phyloP scores from a whole-genome alignment of 257 asterid species.

The Nicotiana obtusifolia region DNA sequence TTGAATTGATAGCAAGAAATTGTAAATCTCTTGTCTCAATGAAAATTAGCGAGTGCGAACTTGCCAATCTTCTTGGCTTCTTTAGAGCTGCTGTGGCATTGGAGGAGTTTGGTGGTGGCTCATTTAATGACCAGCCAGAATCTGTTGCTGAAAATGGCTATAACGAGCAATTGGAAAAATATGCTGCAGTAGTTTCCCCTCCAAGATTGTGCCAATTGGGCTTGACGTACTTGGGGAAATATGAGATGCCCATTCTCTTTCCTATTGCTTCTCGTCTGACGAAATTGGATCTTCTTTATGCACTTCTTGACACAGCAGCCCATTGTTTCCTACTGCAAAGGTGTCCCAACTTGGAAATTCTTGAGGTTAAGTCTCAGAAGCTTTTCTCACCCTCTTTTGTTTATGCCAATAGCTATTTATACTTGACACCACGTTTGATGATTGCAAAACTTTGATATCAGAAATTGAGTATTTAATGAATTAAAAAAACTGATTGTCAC shows the following conservation, averaged over 20 bases:
- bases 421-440: background rate
- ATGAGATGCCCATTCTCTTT: constrained; percentile 54
- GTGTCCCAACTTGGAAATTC: constrained; percentile 77
- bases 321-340: constrained; percentile 55
- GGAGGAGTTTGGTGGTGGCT: constrained; percentile 86
- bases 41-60: constrained; percentile 67
- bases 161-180: constrained; percentile 42
- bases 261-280: constrained; percentile 58
- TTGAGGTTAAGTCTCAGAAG: constrained; percentile 43
- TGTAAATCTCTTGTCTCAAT: constrained; percentile 54
- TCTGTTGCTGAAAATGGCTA: constrained; percentile 41
- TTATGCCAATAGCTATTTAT: background rate
- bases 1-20: constrained; percentile 63
- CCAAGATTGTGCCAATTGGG: constrained; percentile 48
- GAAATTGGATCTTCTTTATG: constrained; percentile 78
- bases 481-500: background rate
- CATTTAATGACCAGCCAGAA: constrained; percentile 44
- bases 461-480: background rate
- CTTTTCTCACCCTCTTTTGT: background rate
- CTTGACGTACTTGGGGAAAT: constrained; percentile 55
- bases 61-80: constrained; percentile 44
- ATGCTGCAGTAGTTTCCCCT: constrained; percentile 42
- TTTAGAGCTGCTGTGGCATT: constrained; percentile 47
- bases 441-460: background rate
- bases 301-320: constrained; percentile 79